phyloP scores from a whole-genome alignment of 345 rosid genomes.

The Dipteronia sinensis region DNA sequence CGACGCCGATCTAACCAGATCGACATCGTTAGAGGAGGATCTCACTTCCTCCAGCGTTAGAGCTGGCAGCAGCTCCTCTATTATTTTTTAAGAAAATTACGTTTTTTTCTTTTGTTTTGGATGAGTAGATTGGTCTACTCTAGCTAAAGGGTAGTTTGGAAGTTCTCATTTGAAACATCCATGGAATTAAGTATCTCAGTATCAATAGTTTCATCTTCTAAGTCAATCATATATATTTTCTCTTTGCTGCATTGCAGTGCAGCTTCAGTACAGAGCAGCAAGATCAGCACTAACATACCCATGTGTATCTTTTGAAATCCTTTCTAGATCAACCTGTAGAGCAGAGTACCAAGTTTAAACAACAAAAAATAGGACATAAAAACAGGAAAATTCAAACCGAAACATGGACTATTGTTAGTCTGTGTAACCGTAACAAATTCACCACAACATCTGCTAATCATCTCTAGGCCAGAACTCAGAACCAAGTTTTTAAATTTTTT shows the following conservation, averaged over 20 bases:
- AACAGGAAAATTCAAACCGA: neutral
- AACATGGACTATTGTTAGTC: neutral
- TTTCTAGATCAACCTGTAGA: constrained; percentile 59
- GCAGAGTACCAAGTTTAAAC: neutral
- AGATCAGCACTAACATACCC: constrained; percentile 80
- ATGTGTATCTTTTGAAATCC: constrained; percentile 58
- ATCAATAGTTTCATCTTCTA: constrained; percentile 68
- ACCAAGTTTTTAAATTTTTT: too few species aligned
- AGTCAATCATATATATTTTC: constrained; percentile 71
- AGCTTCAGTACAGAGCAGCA: constrained; percentile 71
- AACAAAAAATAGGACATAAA: neutral
- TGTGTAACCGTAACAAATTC: neutral
- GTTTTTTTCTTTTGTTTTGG: too few species aligned
- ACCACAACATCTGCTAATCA: neutral
- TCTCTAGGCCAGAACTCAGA: neutral
- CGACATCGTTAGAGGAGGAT: too few species aligned
- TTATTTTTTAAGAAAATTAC: too few species aligned
- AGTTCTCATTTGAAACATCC: constrained; percentile 76
- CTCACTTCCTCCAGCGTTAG: too few species aligned
- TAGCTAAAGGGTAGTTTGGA: constrained; percentile 61
- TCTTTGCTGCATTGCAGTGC: constrained; percentile 74
- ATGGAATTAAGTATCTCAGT: constrained; percentile 68
- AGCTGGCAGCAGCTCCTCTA: too few species aligned
- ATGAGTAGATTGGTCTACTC: too few species aligned
- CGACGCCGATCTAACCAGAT: too few species aligned